These are phyloP conservation scores for Scutellaria minor DNA, from an alignment of 257 asterid genomes.

Conservation along the genomic window DNA sequence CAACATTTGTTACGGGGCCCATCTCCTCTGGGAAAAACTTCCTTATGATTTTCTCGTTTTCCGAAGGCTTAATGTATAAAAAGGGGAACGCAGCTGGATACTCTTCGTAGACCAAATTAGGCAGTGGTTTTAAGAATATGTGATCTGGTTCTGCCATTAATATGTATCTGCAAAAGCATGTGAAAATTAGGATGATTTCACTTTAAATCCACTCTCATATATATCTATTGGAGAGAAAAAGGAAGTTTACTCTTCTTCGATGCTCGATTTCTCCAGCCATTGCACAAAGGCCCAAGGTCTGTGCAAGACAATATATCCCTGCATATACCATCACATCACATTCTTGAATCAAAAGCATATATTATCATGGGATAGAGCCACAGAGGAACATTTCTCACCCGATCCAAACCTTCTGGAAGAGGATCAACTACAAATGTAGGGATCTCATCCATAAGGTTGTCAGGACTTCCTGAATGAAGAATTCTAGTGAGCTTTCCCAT, in stretches of 20 bases:
- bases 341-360: not conserved
- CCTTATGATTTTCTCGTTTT: slow-evolving; percentile 50
- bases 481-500: slow-evolving; percentile 68
- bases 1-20: slow-evolving; percentile 61
- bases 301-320: slow-evolving; percentile 70
- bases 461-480: slow-evolving; percentile 67
- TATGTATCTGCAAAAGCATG: slow-evolving; percentile 50
- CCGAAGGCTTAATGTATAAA: slow-evolving; percentile 57
- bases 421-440: slow-evolving; percentile 69
- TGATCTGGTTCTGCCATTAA: slow-evolving; percentile 77
- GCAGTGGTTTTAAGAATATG: slow-evolving; percentile 58
- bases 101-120: slow-evolving; percentile 50
- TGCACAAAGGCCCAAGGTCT: slow-evolving; percentile 81
- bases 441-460: slow-evolving; percentile 73
- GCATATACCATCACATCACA: slow-evolving; percentile 21
- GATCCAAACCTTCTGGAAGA: slow-evolving; percentile 61
- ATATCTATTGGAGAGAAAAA: slow-evolving; percentile 22
- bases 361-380: not conserved
- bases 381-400: slow-evolving; percentile 33
- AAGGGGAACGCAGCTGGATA: slow-evolving; percentile 63
- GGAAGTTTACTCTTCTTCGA: slow-evolving; percentile 68
- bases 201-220: not conserved
- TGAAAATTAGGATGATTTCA: slow-evolving; percentile 8
- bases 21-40: slow-evolving; percentile 56
- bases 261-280: slow-evolving; percentile 63